Base-by-base conservation (phyloP, 148 eudicot species). In the Rhododendron simsii region DNA sequence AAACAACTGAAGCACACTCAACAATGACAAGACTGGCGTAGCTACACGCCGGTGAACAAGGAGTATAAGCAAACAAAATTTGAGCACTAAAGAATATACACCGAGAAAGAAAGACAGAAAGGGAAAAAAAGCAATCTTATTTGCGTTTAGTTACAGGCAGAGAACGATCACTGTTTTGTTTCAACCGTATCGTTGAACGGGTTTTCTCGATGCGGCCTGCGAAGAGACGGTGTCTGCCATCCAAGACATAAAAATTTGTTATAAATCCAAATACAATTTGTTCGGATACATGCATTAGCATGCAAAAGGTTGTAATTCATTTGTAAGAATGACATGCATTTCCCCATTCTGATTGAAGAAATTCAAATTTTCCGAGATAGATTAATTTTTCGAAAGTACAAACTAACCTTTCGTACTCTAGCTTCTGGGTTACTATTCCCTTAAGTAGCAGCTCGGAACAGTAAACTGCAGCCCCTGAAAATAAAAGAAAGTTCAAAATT, bases 381-480 rank as follows among this genome's bases (percentile, higher is more conserved):
- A 57, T 35, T 23, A 47, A 41, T 63, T 21, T 37, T 18, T n/a
- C 45, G 12, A 4, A 71, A 16, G 28, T 35, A 48, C 28, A 67
- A 80, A 74, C 78, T 35, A 88, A 96, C 98, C 98, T 96, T 61
- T 93, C 94, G 86, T 89, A 93, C 88, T 96, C 98, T 35, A 96
- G 92, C 90, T 89, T 93, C 87, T 96, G 98, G 51, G 88, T 92
- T 65, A 96, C 95, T 77, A 96, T 94, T 75, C 98, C 98, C 83
- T 92, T 89, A 57, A 94, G 91, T 67, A 94, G 90, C 88, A 96
- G 93, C 91, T 96, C 96, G 26, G 98, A 94, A 88, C 94, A 92
- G 84, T 92, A 93, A 82, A 94, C 87, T 33, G 89, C 87, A 67
- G 91, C 92, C 84, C 96, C 98, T 95, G 95, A 81, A 86, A 26